A percentile compares a stretch with the other conserved stretches of the same genome.
phyloP scores from a whole-genome alignment of 2,329 filamentous ascomycete species.

The Alternaria viburni region DNA sequence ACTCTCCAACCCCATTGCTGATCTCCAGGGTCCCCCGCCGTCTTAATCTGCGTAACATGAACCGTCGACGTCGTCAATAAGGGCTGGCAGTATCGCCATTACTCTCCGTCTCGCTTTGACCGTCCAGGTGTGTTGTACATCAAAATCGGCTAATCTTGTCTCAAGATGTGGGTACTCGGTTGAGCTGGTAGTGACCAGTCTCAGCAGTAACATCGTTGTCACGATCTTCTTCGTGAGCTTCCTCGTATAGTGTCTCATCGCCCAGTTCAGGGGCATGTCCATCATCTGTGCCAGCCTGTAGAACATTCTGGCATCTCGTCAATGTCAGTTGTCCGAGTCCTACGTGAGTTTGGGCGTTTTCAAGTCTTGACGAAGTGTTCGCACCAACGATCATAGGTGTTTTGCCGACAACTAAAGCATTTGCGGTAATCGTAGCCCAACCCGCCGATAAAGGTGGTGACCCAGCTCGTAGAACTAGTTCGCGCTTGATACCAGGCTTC shows the following conservation, averaged over 20 bases:
- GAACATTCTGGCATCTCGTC: background rate
- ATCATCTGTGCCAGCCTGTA: background rate
- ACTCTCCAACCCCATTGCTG: background rate
- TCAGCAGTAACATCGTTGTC: background rate
- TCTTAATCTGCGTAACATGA: background rate
- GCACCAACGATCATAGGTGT: background rate
- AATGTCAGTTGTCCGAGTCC: background rate
- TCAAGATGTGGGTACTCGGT: background rate
- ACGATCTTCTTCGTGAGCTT: background rate
- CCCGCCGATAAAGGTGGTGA: slow-evolving; percentile 6
- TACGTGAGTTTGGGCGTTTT: background rate
- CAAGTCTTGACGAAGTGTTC: background rate
- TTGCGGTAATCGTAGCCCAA: background rate
- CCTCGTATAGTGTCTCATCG: background rate
- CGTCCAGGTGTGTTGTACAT: background rate
- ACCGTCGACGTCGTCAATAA: background rate
- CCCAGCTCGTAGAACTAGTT: slow-evolving; percentile 13
- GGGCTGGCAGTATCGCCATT: background rate
- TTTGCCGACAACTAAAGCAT: background rate
- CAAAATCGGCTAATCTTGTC: background rate
- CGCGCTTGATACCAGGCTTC: background rate
- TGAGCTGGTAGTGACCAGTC: background rate
- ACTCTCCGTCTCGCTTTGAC: background rate
- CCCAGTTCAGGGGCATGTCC: background rate
- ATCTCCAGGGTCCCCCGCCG: background rate